phyloP scores from a whole-genome alignment of 2,329 filamentous ascomycete species.

The Pseudogymnoascus sp. region DNA sequence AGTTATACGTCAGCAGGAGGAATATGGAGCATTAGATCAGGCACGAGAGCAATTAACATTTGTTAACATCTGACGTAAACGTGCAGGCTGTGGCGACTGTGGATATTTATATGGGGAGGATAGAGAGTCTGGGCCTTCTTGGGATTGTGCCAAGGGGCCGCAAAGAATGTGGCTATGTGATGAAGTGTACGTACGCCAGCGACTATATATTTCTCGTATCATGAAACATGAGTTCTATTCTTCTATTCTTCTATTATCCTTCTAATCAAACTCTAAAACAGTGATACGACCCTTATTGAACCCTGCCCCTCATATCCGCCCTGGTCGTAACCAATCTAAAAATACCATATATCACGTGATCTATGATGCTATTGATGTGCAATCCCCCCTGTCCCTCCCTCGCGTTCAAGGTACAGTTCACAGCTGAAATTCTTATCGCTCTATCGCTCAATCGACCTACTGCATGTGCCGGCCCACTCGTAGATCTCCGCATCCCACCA shows the following conservation, averaged over 20 bases:
- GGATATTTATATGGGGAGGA: background rate
- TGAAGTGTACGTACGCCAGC: background rate
- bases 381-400: background rate
- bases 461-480: conserved; percentile 1
- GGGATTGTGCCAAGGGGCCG: background rate
- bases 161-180: background rate
- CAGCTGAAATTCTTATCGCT: conserved; percentile 6
- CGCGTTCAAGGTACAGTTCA: background rate
- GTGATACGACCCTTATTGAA: background rate
- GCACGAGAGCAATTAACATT: background rate
- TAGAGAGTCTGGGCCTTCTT: background rate
- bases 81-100: background rate
- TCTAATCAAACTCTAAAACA: background rate
- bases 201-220: background rate
- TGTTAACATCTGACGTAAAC: conserved; percentile 1
- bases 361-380: conserved; percentile 1
- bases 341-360: background rate
- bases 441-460: background rate
- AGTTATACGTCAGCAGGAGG: conserved; percentile 4
- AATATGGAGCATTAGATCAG: conserved; percentile 5
- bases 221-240: background rate
- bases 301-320: background rate
- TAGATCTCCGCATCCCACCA: conserved; percentile 7
- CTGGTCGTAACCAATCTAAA: background rate
- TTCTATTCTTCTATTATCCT: background rate